phyloP scores from a whole-genome alignment of 208 protist genomes.

The Leishmania major region DNA sequence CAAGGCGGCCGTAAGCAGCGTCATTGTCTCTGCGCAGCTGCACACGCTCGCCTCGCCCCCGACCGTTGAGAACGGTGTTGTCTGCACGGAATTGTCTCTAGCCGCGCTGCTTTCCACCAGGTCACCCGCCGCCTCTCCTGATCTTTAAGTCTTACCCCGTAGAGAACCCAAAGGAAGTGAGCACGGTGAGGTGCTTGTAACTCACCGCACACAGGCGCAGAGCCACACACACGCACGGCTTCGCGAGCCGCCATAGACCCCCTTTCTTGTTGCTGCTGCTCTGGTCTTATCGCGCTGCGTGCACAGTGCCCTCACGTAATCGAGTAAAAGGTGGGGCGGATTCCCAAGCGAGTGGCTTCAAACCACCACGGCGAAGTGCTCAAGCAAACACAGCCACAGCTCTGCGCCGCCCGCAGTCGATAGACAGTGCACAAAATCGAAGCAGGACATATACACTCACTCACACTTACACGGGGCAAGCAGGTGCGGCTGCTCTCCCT shows the following conservation, averaged over 20 bases:
- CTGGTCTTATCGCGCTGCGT: not conserved
- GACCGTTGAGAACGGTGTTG: not conserved
- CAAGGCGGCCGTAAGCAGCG: not conserved
- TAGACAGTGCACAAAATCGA: not conserved
- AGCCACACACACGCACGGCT: not conserved
- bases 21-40: not conserved
- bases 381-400: not conserved
- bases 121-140: constrained; percentile 1
- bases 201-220: not conserved
- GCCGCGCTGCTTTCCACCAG: not conserved
- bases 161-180: not conserved
- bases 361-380: too few relatives aligned
- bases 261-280: not conserved
- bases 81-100: not conserved
- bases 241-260: not conserved
- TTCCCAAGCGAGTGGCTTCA: not conserved
- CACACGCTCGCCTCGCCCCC: not conserved
- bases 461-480: not conserved
- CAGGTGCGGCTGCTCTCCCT: not conserved
- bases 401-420: not conserved
- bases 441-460: not conserved
- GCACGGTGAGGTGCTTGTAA: not conserved
- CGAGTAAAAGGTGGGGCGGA: not conserved
- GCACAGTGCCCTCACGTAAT: not conserved
- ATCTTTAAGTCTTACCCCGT: not conserved